These are phyloP conservation scores for Ophryocystis elektroscirrha DNA, from an alignment of 169 alveolate species.

Conservation along the genomic window DNA sequence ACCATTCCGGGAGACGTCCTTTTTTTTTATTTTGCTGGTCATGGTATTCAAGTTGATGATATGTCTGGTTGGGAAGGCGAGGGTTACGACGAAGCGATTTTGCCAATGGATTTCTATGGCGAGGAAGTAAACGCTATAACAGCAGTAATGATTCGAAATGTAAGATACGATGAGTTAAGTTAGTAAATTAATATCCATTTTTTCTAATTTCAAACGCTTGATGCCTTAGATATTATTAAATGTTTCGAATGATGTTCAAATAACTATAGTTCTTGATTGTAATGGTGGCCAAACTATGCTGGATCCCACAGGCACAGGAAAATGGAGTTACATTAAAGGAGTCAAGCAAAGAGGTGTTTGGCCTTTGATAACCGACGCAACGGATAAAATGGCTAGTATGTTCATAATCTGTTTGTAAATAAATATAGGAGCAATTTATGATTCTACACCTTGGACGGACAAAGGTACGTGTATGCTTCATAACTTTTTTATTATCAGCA, in stretches of 20 bases:
- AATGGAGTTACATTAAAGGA: conserved; percentile 53
- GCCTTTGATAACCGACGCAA: conserved; percentile 56
- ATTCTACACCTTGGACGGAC: background rate
- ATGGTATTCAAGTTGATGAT: conserved; percentile 58
- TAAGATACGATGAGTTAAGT: background rate
- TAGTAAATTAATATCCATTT: background rate
- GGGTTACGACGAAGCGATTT: conserved; percentile 65
- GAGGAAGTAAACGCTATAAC: background rate
- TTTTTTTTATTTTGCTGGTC: conserved; percentile 61
- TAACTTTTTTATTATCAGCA: background rate
- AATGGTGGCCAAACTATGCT: conserved; percentile 59
- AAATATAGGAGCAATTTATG: background rate
- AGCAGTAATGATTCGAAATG: background rate
- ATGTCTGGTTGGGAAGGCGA: conserved; percentile 70
- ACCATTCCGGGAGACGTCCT: conserved; percentile 43
- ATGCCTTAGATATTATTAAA: conserved; percentile 14
- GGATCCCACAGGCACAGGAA: conserved; percentile 48
- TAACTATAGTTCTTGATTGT: conserved; percentile 50
- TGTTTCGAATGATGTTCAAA: conserved; percentile 26
- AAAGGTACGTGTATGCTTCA: background rate
- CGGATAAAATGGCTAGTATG: conserved; percentile 49
- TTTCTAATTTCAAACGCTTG: background rate
- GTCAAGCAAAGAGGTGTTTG: conserved; percentile 56
- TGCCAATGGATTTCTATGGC: conserved; percentile 47
- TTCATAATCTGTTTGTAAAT: conserved; percentile 37